Evolutionary conservation across 106 monocot genomes (phyloP).

Genomic region (Cymbidium sinense): DNA sequence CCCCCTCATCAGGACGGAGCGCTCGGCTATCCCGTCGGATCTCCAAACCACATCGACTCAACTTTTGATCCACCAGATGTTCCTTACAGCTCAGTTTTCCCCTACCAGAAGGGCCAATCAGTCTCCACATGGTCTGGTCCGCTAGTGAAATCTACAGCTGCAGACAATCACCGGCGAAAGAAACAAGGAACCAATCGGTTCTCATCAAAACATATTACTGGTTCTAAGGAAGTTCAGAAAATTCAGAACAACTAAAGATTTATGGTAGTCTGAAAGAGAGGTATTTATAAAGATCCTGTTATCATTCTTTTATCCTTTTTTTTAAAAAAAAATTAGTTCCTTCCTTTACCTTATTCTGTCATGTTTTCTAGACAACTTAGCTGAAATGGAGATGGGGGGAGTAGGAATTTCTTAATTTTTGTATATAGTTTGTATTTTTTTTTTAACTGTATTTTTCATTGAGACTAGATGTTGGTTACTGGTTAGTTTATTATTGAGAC

Average conservation of each 20-base stretch:
- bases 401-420: not conserved
- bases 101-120: constrained; percentile 45
- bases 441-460: not conserved
- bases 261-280: not conserved
- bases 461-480: not conserved
- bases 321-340: too few relatives aligned
- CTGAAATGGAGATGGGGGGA: too few relatives aligned
- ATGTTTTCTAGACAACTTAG: too few relatives aligned
- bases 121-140: constrained; percentile 84
- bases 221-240: constrained; percentile 2
- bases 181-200: constrained; percentile 20
- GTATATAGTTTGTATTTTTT: not conserved
- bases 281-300: not conserved
- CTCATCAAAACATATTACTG: not conserved
- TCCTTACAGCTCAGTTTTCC: constrained; percentile 40
- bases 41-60: constrained; percentile 44
- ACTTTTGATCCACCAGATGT: constrained; percentile 36
- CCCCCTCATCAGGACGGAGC: constrained; percentile 76
- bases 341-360: too few relatives aligned
- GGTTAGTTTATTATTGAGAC: not conserved
- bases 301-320: not conserved
- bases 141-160: constrained; percentile 30
- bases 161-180: constrained; percentile 35
- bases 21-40: constrained; percentile 50
- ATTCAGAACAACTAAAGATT: not conserved